Percentiles rank a stretch among this genome's conserved stretches.
Conservation (phyloP, 306 rosid genomes). For the Cicer pinnatifidum region DNA sequence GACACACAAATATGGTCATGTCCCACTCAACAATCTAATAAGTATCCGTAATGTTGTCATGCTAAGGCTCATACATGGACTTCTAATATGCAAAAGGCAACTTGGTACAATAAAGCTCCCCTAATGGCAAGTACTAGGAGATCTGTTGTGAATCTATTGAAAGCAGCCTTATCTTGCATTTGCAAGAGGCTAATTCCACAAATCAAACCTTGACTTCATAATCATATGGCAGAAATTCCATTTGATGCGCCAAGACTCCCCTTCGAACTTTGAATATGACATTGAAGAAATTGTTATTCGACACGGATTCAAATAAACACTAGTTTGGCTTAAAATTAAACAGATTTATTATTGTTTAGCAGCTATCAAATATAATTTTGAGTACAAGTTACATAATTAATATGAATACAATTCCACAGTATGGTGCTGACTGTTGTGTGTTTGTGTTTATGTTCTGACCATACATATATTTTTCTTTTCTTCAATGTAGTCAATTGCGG, state of each 20-base stretch:
- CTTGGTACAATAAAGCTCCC: background rate
- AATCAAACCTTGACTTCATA: background rate
- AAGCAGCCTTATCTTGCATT: conserved; percentile 10
- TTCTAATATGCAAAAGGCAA: background rate
- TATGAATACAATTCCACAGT: background rate
- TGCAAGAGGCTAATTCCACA: conserved; percentile 18
- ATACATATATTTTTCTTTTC: background rate
- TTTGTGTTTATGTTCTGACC: conserved; percentile 17
- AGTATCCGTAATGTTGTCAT: conserved; percentile 10
- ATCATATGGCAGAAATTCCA: background rate
- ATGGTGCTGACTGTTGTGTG: background rate
- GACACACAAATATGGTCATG: background rate
- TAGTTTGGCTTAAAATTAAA: conserved; percentile 16
- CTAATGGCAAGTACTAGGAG: background rate
- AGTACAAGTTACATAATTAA: conserved; percentile 14
- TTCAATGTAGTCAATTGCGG: background rate
- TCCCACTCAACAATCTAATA: conserved; percentile 13
- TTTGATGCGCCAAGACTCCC: background rate
- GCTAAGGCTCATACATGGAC: conserved; percentile 33
- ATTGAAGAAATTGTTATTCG: conserved; percentile 15
- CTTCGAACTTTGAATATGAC: background rate
- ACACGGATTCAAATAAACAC: conserved; percentile 1
- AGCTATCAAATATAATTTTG: conserved; percentile 18
- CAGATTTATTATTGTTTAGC: background rate
- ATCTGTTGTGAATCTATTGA: background rate